These are phyloP conservation scores for Clarireedia monteithiana DNA, from an alignment of 2,329 filamentous ascomycete species.

Conservation along the genomic window DNA sequence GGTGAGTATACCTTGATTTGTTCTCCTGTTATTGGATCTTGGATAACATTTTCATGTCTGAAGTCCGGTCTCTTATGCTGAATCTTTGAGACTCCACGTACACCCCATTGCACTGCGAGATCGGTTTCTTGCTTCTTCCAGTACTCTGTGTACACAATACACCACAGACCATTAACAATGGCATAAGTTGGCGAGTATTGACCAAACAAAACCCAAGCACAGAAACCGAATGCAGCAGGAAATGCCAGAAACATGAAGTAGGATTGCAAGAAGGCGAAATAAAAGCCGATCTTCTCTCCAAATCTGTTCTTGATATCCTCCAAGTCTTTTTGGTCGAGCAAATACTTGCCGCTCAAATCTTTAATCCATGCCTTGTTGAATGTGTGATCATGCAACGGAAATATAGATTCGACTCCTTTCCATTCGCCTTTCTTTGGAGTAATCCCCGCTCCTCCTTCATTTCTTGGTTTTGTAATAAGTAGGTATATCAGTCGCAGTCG, in stretches of 20 bases:
- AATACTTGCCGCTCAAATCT: slow-evolving; percentile 64
- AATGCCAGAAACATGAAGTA: slow-evolving; percentile 85
- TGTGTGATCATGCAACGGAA: slow-evolving; percentile 68
- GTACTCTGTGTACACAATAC: slow-evolving; percentile 83
- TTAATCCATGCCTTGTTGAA: slow-evolving; percentile 73
- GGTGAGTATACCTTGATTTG: slow-evolving; percentile 53
- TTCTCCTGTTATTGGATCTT: slow-evolving; percentile 68
- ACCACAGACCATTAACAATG: slow-evolving; percentile 74
- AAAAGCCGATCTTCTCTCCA: slow-evolving; percentile 82
- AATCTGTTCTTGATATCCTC: slow-evolving; percentile 69
- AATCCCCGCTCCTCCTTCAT: slow-evolving; percentile 73
- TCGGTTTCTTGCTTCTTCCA: slow-evolving; percentile 94
- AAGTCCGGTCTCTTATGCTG: slow-evolving; percentile 74
- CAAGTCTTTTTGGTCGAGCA: slow-evolving; percentile 58
- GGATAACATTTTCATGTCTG: slow-evolving; percentile 65
- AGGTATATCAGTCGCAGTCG: slow-evolving; percentile 81
- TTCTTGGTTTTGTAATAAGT: slow-evolving; percentile 65
- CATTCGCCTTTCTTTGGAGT: slow-evolving; percentile 61
- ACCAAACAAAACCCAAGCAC: slow-evolving; percentile 74
- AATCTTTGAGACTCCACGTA: slow-evolving; percentile 74
- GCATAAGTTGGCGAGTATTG: slow-evolving; percentile 79
- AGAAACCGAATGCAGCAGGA: slow-evolving; percentile 69
- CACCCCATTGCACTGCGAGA: slow-evolving; percentile 79
- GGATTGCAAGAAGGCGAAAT: slow-evolving; percentile 88
- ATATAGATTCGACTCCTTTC: slow-evolving; percentile 65